phyloP scores from a whole-genome alignment of 768 basidiomycete species.

The Podaxis mareebaensis region DNA sequence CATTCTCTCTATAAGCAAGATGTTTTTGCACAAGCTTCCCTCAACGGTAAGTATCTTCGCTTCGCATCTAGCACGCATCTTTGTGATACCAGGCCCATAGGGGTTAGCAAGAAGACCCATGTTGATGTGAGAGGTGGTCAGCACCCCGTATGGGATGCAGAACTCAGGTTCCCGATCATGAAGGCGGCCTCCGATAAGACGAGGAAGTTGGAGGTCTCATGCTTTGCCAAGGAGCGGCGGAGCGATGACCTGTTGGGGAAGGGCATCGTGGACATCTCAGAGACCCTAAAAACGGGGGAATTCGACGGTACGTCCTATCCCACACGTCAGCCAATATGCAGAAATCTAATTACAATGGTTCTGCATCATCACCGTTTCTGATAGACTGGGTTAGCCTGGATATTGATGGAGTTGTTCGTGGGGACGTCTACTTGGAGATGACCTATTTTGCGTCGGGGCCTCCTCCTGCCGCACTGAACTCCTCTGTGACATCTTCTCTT shows the following conservation, averaged over 20 bases:
- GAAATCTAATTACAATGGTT: neutral
- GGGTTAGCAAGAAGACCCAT: constrained; percentile 65
- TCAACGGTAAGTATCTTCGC: constrained; percentile 43
- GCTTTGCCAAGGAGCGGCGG: constrained; percentile 76
- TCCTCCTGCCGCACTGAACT: constrained; percentile 36
- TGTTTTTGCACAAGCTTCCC: constrained; percentile 69
- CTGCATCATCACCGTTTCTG: neutral
- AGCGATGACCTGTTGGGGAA: constrained; percentile 79
- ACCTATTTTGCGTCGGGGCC: constrained; percentile 83
- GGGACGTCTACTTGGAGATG: constrained; percentile 91
- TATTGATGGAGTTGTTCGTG: constrained; percentile 58
- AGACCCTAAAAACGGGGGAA: constrained; percentile 82
- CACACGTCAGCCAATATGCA: neutral
- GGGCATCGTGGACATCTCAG: constrained; percentile 71
- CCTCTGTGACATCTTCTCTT: constrained; percentile 15
- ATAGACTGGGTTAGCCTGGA: constrained; percentile 38
- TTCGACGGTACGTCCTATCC: constrained; percentile 77
- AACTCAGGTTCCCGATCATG: constrained; percentile 75
- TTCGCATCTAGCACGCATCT: neutral
- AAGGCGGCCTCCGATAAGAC: constrained; percentile 54
- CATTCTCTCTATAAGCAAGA: constrained; percentile 91
- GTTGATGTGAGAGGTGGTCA: constrained; percentile 88
- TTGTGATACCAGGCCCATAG: constrained; percentile 28
- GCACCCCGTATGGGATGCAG: constrained; percentile 91
- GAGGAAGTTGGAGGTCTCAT: constrained; percentile 69